Base-by-base conservation (phyloP, 2,329 filamentous ascomycete genomes). In the Fusarium zealandicum region DNA sequence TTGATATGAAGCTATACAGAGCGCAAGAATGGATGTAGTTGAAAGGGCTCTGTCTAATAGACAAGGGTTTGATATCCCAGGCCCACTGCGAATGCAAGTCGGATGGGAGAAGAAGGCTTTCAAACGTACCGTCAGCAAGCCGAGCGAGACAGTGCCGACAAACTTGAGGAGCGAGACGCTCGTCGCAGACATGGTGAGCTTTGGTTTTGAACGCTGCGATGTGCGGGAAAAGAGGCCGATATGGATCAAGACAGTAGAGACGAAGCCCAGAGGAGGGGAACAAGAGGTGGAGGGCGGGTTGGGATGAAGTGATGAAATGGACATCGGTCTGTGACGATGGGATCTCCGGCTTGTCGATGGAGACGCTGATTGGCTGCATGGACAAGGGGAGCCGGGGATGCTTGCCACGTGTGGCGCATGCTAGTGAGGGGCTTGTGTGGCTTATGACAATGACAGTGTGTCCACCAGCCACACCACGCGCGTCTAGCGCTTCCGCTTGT, bases 101-200 rank as follows among this genome's bases (percentile, higher is more conserved):
- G 20, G 14, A 25, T n/a, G 18, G 28, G 30, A 17, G 27, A 36
- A 30, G 8, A 25, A 25, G 22, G 22, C 13, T 50, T 50, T 30
- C 22, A 25, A 39, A 80, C 89, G 69, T 84, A 96, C 92, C 54
- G 92, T 96, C 73, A 96, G 78, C 51, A 97, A 82, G 60, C 93
- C 93, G 52, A 97, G 82, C 67, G 90, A 93, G 64, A 96, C 85
- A 44, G 92, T 96, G 70, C 93, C 93, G 65, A 97, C 89, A 73
- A 97, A 96, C 79, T 98, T 97, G 78, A 90, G 86, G 73, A 89
- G 78, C 50, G 90, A 87, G 70, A 96, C 81, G 70, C 86, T 85
- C 68, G 82, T 86, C 67, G 83, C 85, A 66, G 85, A 81, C 84
- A 92, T 90, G 74, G 71, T 43, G 6, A 27, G 6, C 30, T 51